Conservation (phyloP, 2,329 filamentous ascomycete genomes). For the Paraphaeosphaeria minitans region DNA sequence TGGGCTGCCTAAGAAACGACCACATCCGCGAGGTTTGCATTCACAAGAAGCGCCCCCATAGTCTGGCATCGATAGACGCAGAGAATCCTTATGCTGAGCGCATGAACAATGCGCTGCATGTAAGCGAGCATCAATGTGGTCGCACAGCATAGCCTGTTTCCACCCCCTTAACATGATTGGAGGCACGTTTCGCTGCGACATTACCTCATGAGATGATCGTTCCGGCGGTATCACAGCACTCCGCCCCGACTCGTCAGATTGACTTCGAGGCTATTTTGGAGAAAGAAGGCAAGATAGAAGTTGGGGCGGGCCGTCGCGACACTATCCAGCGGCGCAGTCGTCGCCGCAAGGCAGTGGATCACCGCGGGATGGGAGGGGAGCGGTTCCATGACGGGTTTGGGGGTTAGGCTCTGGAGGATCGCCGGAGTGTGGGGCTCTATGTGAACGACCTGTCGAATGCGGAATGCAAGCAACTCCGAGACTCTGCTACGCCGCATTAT, state of each 20-base stretch:
- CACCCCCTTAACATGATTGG: not conserved
- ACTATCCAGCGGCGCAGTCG: not conserved
- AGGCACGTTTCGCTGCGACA: not conserved
- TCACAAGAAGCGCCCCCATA: not conserved
- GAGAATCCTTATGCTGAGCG: not conserved
- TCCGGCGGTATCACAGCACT: not conserved
- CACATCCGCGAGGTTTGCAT: not conserved
- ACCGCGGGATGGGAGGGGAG: not conserved
- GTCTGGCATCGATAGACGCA: not conserved
- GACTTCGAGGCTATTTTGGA: not conserved
- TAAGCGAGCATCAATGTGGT: not conserved
- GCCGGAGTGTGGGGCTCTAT: no score
- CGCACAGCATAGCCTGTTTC: not conserved
- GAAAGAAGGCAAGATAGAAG: not conserved
- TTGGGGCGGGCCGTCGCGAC: not conserved
- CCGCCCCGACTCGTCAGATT: not conserved
- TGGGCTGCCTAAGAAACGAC: no score
- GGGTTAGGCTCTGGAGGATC: not conserved
- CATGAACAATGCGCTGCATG: not conserved
- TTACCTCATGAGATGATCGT: not conserved
- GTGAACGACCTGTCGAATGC: not conserved
- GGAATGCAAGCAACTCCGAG: conserved; percentile 1
- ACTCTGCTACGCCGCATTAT: not conserved
- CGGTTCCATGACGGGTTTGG: not conserved
- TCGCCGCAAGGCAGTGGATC: not conserved